Evolutionary conservation across 768 basidiomycete genomes (phyloP), one percentile per base, ranked within the genome.

Genomic region (Russula earlei): DNA sequence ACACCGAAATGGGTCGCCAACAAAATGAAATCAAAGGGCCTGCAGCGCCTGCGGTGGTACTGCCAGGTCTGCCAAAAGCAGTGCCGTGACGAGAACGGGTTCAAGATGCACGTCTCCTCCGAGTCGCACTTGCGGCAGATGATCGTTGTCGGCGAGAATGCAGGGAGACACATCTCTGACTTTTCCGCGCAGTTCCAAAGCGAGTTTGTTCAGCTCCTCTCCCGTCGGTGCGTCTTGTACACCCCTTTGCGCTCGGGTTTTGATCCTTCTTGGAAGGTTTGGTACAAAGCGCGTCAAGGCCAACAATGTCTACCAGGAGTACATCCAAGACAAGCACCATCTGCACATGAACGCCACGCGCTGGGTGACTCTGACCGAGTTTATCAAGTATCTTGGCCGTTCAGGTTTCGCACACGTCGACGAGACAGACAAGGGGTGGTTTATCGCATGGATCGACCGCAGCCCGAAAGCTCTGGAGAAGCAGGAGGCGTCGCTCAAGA

Each of bases 41-140:
- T 95, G 47, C 95, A 96, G 70, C 83, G 92, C 66, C 81, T 98
- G 61, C 81, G 94, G 60, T 98, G 94, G 95, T 99, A 90, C 72
- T 98, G 95, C 67, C 95, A 99, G 77, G 91, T 98, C 62, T 98
- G 96, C 80, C 75, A 97, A 78, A 99, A 99, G 69, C 95, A 98
- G 71, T 98, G 95, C 70, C 77, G 94, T 68, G 90, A 98, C 70
- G 96, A 98, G 75, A 99, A 99, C 70, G 96, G 94, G 17, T 99
- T 98, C 81, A 96, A 96, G 72, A 94, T 91, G 69, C 93, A 97
- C 68, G 80, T 84, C 15, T 79, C 81, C 52, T 90, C 89, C 29
- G 92, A 95, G 69, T 77, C 85, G 1, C 96, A 99, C 72, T 74
- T 98, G 34, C 82, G 96, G 3, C 93, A 97, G 69, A 97, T 99